Evolutionary conservation across 768 basidiomycete species (phyloP).

Genomic region (Phlebiopsis gigantea): DNA sequence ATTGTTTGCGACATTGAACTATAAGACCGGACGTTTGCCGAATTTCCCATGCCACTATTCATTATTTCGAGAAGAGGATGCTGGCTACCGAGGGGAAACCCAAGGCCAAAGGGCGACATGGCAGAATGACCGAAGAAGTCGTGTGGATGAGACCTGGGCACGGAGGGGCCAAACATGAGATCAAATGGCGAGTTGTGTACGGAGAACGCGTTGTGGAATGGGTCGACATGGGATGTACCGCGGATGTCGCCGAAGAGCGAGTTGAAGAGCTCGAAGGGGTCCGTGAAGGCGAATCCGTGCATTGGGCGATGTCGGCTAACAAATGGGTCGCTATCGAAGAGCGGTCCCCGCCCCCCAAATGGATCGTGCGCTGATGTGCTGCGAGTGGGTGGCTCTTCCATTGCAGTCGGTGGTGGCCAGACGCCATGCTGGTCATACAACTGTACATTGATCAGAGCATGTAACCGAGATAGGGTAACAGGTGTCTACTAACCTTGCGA

Average conservation of each 20-base stretch:
- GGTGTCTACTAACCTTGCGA: slow-evolving; percentile 38
- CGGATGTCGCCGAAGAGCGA: slow-evolving; percentile 57
- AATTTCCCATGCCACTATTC: slow-evolving; percentile 2
- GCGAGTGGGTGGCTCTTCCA: slow-evolving; percentile 9
- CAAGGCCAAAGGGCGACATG: slow-evolving; percentile 9
- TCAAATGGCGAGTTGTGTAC: slow-evolving; percentile 9
- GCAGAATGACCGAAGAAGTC: background rate
- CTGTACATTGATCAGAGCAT: slow-evolving; percentile 27
- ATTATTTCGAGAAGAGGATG: slow-evolving; percentile 5
- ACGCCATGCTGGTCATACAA: slow-evolving; percentile 66
- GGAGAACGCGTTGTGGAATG: slow-evolving; percentile 27
- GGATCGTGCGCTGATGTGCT: slow-evolving; percentile 20
- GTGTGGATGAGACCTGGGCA: slow-evolving; percentile 1
- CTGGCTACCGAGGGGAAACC: slow-evolving; percentile 1
- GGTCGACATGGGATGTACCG: slow-evolving; percentile 21
- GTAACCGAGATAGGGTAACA: background rate
- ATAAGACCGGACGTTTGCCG: slow-evolving; percentile 15
- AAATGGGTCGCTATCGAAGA: slow-evolving; percentile 38
- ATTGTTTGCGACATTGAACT: slow-evolving; percentile 23
- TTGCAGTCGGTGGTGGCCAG: slow-evolving; percentile 58
- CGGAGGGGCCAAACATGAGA: slow-evolving; percentile 10
- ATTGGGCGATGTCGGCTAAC: slow-evolving; percentile 26
- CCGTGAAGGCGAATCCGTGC: slow-evolving; percentile 48
- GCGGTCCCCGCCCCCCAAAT: slow-evolving; percentile 34
- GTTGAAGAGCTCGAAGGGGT: slow-evolving; percentile 73